Evolutionary conservation across 164 flowering plant species (phyloP).

Genomic region (Sedum album): DNA sequence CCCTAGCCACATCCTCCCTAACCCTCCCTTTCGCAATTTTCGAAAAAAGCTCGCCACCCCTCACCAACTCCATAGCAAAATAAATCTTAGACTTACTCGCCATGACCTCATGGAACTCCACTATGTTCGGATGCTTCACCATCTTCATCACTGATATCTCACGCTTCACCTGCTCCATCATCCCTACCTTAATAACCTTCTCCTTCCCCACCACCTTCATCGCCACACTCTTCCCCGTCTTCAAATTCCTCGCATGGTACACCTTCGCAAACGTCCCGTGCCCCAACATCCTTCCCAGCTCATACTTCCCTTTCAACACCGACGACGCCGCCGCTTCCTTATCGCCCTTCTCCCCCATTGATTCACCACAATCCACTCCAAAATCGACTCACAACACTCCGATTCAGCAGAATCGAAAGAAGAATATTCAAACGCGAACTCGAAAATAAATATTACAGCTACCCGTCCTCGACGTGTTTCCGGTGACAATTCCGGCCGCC

Average conservation of each 20-base stretch:
- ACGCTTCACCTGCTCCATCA: conserved; percentile 54
- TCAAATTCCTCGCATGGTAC: conserved; percentile 36
- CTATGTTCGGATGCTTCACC: conserved; percentile 50
- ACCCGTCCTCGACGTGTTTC: conserved; percentile 34
- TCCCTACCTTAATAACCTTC: conserved; percentile 42
- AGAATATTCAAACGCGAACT: neutral
- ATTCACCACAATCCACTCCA: neutral
- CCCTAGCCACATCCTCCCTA: conserved; percentile 35
- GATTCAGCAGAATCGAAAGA: neutral
- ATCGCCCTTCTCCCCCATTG: neutral
- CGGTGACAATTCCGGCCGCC: conserved; percentile 30
- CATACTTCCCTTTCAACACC: conserved; percentile 28
- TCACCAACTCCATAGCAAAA: conserved; percentile 49
- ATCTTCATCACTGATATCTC: conserved; percentile 55
- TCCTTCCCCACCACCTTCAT: conserved; percentile 51
- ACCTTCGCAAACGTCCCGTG: conserved; percentile 46
- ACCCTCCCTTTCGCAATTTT: conserved; percentile 39
- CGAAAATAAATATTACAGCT: neutral
- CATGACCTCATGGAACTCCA: conserved; percentile 45
- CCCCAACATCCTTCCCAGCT: conserved; percentile 26
- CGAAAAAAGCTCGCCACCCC: conserved; percentile 50
- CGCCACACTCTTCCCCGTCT: conserved; percentile 37
- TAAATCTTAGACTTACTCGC: conserved; percentile 52
- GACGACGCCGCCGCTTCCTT: neutral
- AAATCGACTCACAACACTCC: neutral